phyloP scores from a whole-genome alignment of 805 yeast genomes.

The Ogataea dorogensis region DNA sequence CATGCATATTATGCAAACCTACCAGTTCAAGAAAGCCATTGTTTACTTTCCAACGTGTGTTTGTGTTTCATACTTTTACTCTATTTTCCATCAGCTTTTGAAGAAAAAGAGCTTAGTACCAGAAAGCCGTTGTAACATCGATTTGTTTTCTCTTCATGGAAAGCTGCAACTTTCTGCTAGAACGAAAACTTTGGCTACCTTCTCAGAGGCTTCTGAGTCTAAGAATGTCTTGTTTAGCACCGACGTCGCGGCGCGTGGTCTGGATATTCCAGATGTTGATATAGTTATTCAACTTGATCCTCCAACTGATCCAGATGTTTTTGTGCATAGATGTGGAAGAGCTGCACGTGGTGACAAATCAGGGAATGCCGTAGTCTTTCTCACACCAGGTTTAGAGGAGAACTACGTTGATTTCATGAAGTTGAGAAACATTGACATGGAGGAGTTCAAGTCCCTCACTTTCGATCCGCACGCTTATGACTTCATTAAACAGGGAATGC shows the following conservation, averaged over 20 bases:
- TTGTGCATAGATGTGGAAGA: slow-evolving; percentile 91
- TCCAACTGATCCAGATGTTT: slow-evolving; percentile 89
- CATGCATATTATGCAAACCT: slow-evolving; percentile 49
- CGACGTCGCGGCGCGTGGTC: slow-evolving; percentile 98
- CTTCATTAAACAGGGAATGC: slow-evolving; percentile 30
- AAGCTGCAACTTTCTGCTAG: slow-evolving; percentile 81
- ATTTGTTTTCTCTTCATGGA: slow-evolving; percentile 82
- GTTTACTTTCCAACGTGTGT: slow-evolving; percentile 92
- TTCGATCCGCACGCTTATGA: slow-evolving; percentile 12
- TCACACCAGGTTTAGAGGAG: slow-evolving; percentile 74
- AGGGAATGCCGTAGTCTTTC: slow-evolving; percentile 76
- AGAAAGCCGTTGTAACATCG: slow-evolving; percentile 8
- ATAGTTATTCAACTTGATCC: slow-evolving; percentile 92
- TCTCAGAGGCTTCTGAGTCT: slow-evolving; percentile 45
- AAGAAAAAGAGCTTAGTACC: slow-evolving; percentile 25
- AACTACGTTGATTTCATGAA: slow-evolving; percentile 78
- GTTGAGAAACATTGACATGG: slow-evolving; percentile 62
- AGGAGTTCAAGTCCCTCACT: slow-evolving; percentile 34
- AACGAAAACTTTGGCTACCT: slow-evolving; percentile 63
- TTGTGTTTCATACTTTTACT: slow-evolving; percentile 74
- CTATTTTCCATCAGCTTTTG: slow-evolving; percentile 46
- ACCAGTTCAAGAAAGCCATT: slow-evolving; percentile 72
- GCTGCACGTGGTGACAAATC: slow-evolving; percentile 88
- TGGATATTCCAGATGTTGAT: slow-evolving; percentile 94
- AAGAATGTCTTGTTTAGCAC: slow-evolving; percentile 80